A percentile compares a stretch with the other conserved stretches of the same genome.
Conservation (phyloP, 257 asterid genomes). For the Anisodus acutangulus region DNA sequence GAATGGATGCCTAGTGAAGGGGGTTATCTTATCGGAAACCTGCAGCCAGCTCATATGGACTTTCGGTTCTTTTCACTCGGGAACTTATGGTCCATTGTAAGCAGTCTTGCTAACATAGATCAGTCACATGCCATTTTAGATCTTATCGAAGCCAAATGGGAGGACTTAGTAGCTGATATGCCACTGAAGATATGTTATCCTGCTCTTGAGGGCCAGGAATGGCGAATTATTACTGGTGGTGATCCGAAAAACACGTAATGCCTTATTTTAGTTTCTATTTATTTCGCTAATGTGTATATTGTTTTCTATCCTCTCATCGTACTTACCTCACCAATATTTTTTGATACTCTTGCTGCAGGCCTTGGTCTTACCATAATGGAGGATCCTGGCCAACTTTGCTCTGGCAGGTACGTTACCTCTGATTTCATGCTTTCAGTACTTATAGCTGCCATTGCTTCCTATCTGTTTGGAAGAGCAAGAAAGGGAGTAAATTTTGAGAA, state of each 20-base stretch:
- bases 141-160: conserved; percentile 76
- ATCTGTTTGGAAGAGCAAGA: not conserved
- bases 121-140: conserved; percentile 78
- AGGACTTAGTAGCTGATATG: conserved; percentile 73
- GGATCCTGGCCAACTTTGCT: conserved; percentile 90
- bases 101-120: conserved; percentile 70
- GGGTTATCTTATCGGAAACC: conserved; percentile 76
- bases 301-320: not conserved
- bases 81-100: conserved; percentile 70
- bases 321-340: conserved; percentile 21
- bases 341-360: conserved; percentile 53
- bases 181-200: conserved; percentile 85
- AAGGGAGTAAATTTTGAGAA: not conserved
- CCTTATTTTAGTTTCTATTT: conserved; percentile 2
- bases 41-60: conserved; percentile 93
- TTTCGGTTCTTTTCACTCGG: conserved; percentile 84
- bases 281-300: not conserved
- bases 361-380: conserved; percentile 91
- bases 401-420: conserved; percentile 64
- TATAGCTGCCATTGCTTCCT: not conserved
- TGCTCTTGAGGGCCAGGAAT: conserved; percentile 76
- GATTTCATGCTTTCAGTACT: not conserved
- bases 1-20: conserved; percentile 82
- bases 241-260: conserved; percentile 84
- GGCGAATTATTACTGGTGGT: conserved; percentile 80